Evolutionary conservation across 306 rosid genomes (phyloP).

Genomic region (Cicer yamashitae): DNA sequence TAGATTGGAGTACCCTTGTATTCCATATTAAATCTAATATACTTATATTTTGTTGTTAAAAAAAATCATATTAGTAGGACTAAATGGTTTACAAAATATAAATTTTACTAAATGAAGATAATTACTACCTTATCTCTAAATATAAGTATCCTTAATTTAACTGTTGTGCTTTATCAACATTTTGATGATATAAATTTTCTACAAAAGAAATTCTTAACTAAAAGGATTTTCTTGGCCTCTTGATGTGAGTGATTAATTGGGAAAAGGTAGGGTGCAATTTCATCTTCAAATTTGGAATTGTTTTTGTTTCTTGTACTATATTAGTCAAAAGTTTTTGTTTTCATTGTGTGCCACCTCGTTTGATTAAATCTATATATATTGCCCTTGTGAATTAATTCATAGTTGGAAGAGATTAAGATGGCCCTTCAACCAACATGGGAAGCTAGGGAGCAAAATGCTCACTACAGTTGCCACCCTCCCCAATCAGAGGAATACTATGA

Average conservation of each 20-base stretch:
- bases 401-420: constrained; percentile 60
- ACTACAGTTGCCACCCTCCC: constrained; percentile 50
- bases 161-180: no score
- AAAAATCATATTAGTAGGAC: no score
- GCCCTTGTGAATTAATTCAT: constrained; percentile 33
- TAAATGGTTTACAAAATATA: no score
- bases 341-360: background rate
- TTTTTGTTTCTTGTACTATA: background rate
- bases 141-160: no score
- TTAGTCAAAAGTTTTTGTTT: background rate
- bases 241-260: background rate
- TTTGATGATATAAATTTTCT: background rate
- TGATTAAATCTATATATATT: constrained; percentile 20
- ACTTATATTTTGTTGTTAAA: no score
- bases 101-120: no score
- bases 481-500: constrained; percentile 55
- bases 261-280: background rate
- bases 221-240: background rate
- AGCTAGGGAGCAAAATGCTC: constrained; percentile 52
- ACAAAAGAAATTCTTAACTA: background rate
- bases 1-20: no score
- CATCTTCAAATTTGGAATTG: background rate
- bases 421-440: constrained; percentile 54
- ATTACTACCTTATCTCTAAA: no score
- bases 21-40: no score